Base-by-base conservation (phyloP, 257 asterid genomes). In the Ilex asprella region DNA sequence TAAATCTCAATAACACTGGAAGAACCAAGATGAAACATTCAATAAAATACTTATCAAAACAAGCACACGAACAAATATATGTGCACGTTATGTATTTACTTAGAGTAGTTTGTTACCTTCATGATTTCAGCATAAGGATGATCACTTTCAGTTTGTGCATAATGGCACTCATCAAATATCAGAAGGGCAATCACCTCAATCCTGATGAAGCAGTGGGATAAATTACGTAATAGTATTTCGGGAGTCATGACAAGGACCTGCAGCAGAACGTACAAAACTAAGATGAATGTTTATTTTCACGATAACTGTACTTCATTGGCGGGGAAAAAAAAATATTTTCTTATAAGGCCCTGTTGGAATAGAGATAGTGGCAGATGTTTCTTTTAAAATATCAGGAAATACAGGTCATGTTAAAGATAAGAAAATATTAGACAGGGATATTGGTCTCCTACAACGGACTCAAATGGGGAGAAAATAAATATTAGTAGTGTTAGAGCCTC, bases 171-270 rank as follows among this genome's bases (percentile, higher is more conserved):
- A 66, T 93, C 99, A 82, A 93, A 93, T 73, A 93, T 93, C 75
- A 93, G 77, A 67, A 93, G 96, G 16, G 96, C 82, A 57, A 91
- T 81, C 67, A 63, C 66, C 76, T 91, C 98, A 67, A 91, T 83
- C 76, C 70, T 87, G 52, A 89, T 80, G 70, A 77, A 82, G 84
- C 96, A 82, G 78, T 91, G 98, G 63, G 92, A 82, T 30, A 93
- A 79, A 78, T 77, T 75, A 65, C 79, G 89, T 63, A 85, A 65
- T 82, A 93, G 78, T 73, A 85, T 75, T 78, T 87, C 82, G 63
- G 99, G 97, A 62, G 96, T 93, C 97, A 93, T 93, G 61, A 89
- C 97, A 69, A 93, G 84, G 81, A 93, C 80, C 99, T 93, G 94
- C 73, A 79, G 53, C 70, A 54, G 50, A 68, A 65, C 65, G 30